These are phyloP conservation scores for Filobasidium floriforme DNA, from an alignment of 768 basidiomycete species.

Conservation along the genomic window DNA sequence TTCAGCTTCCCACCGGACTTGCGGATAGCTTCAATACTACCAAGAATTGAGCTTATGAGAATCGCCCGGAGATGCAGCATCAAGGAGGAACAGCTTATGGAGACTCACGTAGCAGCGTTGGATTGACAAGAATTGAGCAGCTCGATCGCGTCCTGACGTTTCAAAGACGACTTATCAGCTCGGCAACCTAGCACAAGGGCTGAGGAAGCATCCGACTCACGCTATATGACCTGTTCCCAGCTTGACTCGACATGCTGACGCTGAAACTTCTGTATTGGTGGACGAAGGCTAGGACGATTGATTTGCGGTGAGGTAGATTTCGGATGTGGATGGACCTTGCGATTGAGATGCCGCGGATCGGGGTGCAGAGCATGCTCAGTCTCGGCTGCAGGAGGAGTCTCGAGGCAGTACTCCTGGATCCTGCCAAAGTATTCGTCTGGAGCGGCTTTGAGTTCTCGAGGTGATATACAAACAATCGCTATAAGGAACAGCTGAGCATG, in stretches of 20 bases:
- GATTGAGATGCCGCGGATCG: not conserved
- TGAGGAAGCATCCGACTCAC: not conserved
- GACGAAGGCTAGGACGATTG: not conserved
- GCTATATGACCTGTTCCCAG: not conserved
- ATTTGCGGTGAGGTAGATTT: not conserved
- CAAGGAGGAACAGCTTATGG: no score
- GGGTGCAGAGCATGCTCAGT: not conserved
- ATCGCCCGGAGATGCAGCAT: no score
- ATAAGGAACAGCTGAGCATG: no score
- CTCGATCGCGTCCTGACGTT: slow-evolving; percentile 42
- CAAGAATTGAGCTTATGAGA: slow-evolving; percentile 9
- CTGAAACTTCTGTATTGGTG: no score
- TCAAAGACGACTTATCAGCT: no score
- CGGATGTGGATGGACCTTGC: no score
- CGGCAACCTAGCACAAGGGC: not conserved
- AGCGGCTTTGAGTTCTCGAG: no score
- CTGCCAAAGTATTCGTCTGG: no score
- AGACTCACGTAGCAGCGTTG: slow-evolving; percentile 65
- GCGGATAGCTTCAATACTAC: slow-evolving; percentile 62
- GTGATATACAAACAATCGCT: no score
- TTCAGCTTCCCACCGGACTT: slow-evolving; percentile 60
- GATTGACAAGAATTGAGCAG: slow-evolving; percentile 57
- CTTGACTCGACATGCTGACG: no score
- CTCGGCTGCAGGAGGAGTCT: not conserved
- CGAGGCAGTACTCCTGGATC: no score